Evolutionary conservation across 176 grass and related monocot genomes (phyloP), one percentile per base, ranked within the genome.

Genomic region (Stipa capillata): DNA sequence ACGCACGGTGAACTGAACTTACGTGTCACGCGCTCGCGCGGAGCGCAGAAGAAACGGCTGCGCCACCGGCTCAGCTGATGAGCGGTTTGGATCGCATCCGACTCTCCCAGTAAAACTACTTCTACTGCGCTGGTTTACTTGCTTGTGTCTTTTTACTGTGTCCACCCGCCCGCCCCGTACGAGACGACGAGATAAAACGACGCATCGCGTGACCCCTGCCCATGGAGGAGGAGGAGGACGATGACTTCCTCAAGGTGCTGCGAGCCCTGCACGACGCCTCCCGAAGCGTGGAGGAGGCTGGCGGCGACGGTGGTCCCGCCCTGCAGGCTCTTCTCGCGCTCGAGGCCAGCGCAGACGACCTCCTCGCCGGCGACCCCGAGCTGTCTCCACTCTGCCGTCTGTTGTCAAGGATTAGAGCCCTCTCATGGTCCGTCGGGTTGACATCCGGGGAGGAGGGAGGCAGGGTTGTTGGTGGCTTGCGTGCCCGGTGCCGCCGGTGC

Each of bases 251-350:
- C 49, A 60, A 31, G 59, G 92, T 90, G 10, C 82, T 94, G 2
- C 63, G 70, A 69, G 92, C 89, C 0, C 83, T 94, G 20, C 77
- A 78, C 18, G 76, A 87, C 79, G 86, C 92, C 68, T 76, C 92
- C 0, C 32, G 78, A 14, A 71, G 24, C 16, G 79, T 94, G 0
- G 54, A 88, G 44, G 25, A 32, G 21, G 74, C 62, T 2, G 16
- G 42, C 12, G 16, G 48, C 16, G 20, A 10, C 2, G 32, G 29
- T 14, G 85, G 78, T 0, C 74, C 81, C 2, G 85, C 96, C 32
- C 42, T 95, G 69, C 83, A 68, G 21, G 90, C 92, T 35, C 92
- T 99, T 3, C 85, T 99, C 35, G 86, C 83, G 44, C 96, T 99
- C 32, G 78, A 89, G 24, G 81, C 81, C 21, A 76, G 81, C 80